These are phyloP conservation scores for Theobroma grandiflorum DNA, from an alignment of 441 rosid species.

Conservation along the genomic window DNA sequence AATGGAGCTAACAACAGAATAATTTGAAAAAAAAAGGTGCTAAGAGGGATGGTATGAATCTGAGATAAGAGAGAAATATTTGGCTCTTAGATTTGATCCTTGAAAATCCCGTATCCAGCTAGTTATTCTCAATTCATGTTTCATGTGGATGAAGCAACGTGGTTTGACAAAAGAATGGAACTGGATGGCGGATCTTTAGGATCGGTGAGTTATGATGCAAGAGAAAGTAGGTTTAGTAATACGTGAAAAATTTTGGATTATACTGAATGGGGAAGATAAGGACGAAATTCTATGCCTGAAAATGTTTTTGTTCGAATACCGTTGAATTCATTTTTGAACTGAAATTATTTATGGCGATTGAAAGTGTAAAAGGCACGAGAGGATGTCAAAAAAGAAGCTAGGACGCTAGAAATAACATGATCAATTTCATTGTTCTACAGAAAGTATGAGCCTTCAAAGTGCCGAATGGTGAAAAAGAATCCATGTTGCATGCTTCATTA, in stretches of 20 bases:
- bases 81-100: neutral
- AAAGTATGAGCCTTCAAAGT: neutral
- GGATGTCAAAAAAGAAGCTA: neutral
- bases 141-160: neutral
- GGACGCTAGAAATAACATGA: neutral
- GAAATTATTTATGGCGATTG: neutral
- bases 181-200: too few species aligned
- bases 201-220: neutral
- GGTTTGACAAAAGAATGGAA: neutral
- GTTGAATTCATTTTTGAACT: neutral
- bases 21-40: neutral
- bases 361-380: neutral
- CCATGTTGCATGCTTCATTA: neutral
- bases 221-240: neutral
- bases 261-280: neutral
- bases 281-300: neutral
- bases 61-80: neutral
- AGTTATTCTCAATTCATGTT: neutral
- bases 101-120: neutral
- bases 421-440: neutral
- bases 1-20: neutral
- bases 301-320: neutral
- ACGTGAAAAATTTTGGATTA: neutral
- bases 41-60: slow-evolving; percentile 1
- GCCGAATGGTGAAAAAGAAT: neutral